Evolutionary conservation across 177 flowering plant species (phyloP), one percentile per base, ranked within the genome.

Genomic region (Vitis hybrid): DNA sequence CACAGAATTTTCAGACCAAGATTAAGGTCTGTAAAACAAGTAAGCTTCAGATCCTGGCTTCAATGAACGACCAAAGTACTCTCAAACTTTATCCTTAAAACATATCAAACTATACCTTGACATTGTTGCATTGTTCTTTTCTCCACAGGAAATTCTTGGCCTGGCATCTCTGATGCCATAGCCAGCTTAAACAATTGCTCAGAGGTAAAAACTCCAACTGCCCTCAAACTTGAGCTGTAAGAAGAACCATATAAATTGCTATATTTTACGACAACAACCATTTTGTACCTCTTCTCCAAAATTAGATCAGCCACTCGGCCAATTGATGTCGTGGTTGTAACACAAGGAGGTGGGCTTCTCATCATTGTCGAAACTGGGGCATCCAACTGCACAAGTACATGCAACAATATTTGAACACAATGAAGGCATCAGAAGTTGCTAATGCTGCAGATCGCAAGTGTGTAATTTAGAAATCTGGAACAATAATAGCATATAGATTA

Each of bases 341-440:
- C 87, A 22, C 69, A 82, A 19, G 95, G 92, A 73, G 90, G 86
- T 29, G 90, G 91, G 66, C 84, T 77, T 71, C 83, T 82, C 93
- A 89, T 89, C 83, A 89, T 78, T 22, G 76, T 67, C 12, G 78
- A 73, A 50, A 91, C 80, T n/a, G 86, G 83, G 45, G 84, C 84
- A 71, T 87, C 74, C 81, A 91, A 66, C 97, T 91, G 87, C 68
- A 65, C 56, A 77, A 50, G 29, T 13, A 11, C 15, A 19, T 22
- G 55, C 18, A 56, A 59, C 16, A 31, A 12, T 26, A 22, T 2
- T 20, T 39, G 31, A 60, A 45, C 39, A 8, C 4, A 14, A 13
- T 16, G 20, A 58, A 15, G 61, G 20, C 18, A 4, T 15, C 9
- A 19, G 61, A n/a, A 19, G 20, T 10, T n/a, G 61, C 48, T 39